Conservation (phyloP, 768 basidiomycete species). For the Boletus coccyginus region DNA sequence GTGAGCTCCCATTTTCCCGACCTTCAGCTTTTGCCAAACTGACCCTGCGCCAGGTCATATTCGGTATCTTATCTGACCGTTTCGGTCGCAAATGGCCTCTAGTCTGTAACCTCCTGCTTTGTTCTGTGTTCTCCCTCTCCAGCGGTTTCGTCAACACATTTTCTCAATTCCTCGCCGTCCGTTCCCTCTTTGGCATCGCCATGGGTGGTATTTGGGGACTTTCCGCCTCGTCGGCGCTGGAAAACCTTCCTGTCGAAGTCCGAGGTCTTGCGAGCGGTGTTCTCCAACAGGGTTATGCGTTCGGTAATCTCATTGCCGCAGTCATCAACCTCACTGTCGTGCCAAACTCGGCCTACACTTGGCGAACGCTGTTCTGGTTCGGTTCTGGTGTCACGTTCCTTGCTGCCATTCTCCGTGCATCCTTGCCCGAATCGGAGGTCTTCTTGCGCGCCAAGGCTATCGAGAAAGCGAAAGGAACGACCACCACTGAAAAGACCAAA, state of each 20-base stretch:
- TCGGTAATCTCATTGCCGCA: conserved; percentile 82
- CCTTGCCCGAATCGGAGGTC: conserved; percentile 74
- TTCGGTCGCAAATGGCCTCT: conserved; percentile 95
- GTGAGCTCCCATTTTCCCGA: conserved; percentile 30
- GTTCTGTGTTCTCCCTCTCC: conserved; percentile 71
- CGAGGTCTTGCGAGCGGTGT: conserved; percentile 85
- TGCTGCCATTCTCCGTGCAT: conserved; percentile 61
- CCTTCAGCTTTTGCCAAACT: not conserved
- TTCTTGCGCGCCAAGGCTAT: conserved; percentile 66
- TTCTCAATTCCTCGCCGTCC: conserved; percentile 73
- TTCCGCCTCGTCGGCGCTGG: conserved; percentile 76
- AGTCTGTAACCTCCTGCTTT: conserved; percentile 68
- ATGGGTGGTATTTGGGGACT: conserved; percentile 94
- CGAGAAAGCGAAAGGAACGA: conserved; percentile 41
- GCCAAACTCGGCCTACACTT: conserved; percentile 35
- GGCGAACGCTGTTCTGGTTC: conserved; percentile 84
- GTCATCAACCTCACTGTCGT: conserved; percentile 74
- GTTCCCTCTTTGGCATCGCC: conserved; percentile 80
- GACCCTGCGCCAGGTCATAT: conserved; percentile 45
- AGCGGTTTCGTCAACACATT: conserved; percentile 80
- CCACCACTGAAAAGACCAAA: conserved; percentile 51
- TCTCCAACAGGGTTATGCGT: conserved; percentile 86
- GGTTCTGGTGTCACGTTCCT: conserved; percentile 67
- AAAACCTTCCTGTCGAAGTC: conserved; percentile 83
- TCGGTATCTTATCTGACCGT: conserved; percentile 84